Conservation (phyloP, 148 eudicot genomes). For the Cornus controversa region DNA sequence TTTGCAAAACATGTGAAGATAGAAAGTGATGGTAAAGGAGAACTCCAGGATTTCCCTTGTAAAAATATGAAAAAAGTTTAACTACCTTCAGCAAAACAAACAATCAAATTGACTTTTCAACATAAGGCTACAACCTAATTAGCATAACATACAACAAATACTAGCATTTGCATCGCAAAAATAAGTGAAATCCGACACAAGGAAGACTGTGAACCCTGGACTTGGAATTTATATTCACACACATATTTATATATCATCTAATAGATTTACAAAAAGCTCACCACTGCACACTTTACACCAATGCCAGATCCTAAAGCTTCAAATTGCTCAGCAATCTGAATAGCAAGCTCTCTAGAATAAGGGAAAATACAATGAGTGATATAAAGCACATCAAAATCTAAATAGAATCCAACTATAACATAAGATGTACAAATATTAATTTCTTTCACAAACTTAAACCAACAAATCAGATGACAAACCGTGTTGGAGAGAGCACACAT, state of each 20-base stretch:
- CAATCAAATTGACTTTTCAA: not conserved
- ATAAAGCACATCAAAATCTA: not conserved
- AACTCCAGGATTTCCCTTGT: no score
- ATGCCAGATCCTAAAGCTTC: conserved; percentile 71
- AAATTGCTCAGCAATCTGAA: conserved; percentile 81
- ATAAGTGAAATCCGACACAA: not conserved
- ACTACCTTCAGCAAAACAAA: no score
- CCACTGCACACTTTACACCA: conserved; percentile 69
- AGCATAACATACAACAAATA: not conserved
- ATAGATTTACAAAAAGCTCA: conserved; percentile 21
- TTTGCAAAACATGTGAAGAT: not conserved
- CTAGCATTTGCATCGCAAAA: not conserved
- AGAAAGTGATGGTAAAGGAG: not conserved
- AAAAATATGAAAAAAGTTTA: no score
- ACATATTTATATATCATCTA: not conserved
- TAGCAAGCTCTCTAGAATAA: conserved; percentile 67
- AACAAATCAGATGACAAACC: conserved; percentile 32
- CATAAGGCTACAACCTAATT: not conserved
- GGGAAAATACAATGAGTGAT: not conserved
- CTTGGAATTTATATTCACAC: not conserved
- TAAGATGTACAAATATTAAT: not conserved
- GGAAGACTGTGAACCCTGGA: not conserved
- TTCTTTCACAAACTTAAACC: not conserved
- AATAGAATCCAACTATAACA: not conserved
- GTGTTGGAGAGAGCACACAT: conserved; percentile 82